Evolutionary conservation across 352 stramenopile genomes (phyloP).

Genomic region (Phytophthora megakarya): DNA sequence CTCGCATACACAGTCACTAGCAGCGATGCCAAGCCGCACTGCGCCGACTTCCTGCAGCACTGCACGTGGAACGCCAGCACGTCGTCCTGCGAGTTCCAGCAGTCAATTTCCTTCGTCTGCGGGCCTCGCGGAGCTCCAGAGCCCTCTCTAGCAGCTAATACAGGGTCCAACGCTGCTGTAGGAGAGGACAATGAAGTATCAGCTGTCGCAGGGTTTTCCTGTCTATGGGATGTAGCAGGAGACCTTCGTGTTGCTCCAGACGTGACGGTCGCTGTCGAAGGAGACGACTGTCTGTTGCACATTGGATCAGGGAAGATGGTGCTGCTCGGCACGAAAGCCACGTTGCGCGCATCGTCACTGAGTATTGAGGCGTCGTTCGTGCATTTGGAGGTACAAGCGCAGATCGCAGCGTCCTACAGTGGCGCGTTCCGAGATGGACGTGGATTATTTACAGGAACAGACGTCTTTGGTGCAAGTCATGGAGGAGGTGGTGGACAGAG

Average conservation of each 20-base stretch:
- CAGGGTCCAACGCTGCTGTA: slow-evolving; percentile 8
- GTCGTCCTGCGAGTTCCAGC: slow-evolving; percentile 55
- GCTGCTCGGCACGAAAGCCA: slow-evolving; percentile 39
- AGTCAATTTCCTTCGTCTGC: slow-evolving; percentile 53
- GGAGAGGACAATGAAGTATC: slow-evolving; percentile 2
- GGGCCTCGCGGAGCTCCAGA: slow-evolving; percentile 17
- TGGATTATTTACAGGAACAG: slow-evolving; percentile 47
- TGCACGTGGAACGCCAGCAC: slow-evolving; percentile 57
- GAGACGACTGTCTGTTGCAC: slow-evolving; percentile 62
- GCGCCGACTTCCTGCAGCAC: slow-evolving; percentile 43
- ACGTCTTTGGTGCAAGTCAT: slow-evolving; percentile 55
- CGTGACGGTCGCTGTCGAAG: slow-evolving; percentile 46
- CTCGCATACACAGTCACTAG: not conserved
- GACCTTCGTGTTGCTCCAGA: slow-evolving; percentile 47
- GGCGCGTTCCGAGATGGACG: slow-evolving; percentile 28
- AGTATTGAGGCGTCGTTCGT: slow-evolving; percentile 69
- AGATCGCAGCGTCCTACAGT: slow-evolving; percentile 44
- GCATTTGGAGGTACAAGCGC: slow-evolving; percentile 47
- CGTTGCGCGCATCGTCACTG: slow-evolving; percentile 47
- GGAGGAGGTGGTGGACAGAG: slow-evolving; percentile 57
- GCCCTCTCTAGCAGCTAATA: not conserved
- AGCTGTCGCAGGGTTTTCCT: slow-evolving; percentile 40
- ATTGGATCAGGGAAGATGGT: slow-evolving; percentile 63
- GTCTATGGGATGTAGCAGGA: slow-evolving; percentile 67
- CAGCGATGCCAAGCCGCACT: slow-evolving; percentile 46